Base-by-base conservation (phyloP, 2,329 filamentous ascomycete genomes). In the Colletotrichum falcatum region DNA sequence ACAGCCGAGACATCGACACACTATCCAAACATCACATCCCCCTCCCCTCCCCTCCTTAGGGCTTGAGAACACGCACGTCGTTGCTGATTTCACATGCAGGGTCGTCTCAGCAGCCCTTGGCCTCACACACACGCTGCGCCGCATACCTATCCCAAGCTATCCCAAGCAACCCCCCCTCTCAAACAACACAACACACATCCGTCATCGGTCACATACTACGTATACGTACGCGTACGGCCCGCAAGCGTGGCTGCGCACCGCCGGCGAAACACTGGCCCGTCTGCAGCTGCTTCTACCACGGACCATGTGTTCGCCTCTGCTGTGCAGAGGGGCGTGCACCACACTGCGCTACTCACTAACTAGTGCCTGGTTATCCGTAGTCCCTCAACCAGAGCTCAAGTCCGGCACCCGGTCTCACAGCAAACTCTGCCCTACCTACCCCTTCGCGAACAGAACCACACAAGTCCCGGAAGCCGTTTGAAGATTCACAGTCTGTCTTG, bases 251-350 rank as follows among this genome's bases (percentile, higher is more conserved):
- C 46, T 59, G 62, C 59, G 58, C 59, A 59, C 37, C 35, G 35
- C 59, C 58, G 59, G 30, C 59, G 68, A 71, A 67, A 63, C 64
- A 62, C 58, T 48, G 23, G 26, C 65, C 23, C 53, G 51, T 23
- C 42, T 62, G 51, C 26, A 46, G 54, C 59, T 37, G 6, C 35
- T 37, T 68, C 46, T 33, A 49, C n/a, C 68, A 71, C 68, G 62
- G 68, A 68, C 64, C 68, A 71, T 62, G 53, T 28, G 68, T 71
- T 71, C 68, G 65, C 64, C 65, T 67, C 28, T 56, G n/a, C n/a
- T 59, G 53, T 18, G 53, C 39, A 35, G 54, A 33, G 54, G 44
- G 23, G 53, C 39, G 44, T 63, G 64, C 68, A 68, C 61, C 46
- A 62, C 58, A n/a, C n/a, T n/a, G n/a, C n/a, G n/a, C n/a, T n/a